Base-by-base conservation (phyloP, 192 early-diverging fungal species). In the Pilobolus umbonatus region DNA sequence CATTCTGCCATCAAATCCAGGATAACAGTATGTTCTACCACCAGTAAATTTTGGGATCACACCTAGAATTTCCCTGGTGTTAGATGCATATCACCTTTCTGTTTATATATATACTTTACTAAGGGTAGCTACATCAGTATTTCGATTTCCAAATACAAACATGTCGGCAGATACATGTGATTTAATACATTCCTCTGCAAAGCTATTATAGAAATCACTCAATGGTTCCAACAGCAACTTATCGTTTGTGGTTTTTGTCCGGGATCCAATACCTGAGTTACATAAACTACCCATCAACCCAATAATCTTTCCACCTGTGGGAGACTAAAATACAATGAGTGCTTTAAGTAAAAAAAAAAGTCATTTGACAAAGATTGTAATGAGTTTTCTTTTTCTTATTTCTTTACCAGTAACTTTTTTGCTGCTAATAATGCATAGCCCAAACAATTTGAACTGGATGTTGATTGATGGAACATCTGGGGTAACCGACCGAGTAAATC, bases 281-380 rank as follows among this genome's bases (percentile, higher is more conserved):
- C 90, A 90, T 53, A 90, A 66, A 15, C 76, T 83, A 4, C 75
- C 65, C 62, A 88, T 85, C 46, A 91, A 69, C 11, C 86, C 71
- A 7, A 91, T 67, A 32, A 93, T 85, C 65, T 92, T 92, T 43
- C 91, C 91, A 35, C 91, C 91, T 32, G 85, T 80, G 1, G 80
- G 62, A 30, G 56, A 22, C 64, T 65, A 50, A 6, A 35, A 39
- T 31, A 57, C 28, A 29, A 17, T n/a, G n/a, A n/a, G n/a, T n/a
- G n/a, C n/a, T n/a, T n/a, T n/a, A n/a, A n/a, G n/a, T n/a, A n/a
- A n/a, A n/a, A n/a, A n/a, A n/a, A n/a, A n/a, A n/a, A n/a, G n/a
- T n/a, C n/a, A n/a, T n/a, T n/a, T n/a, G n/a, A n/a, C n/a, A n/a
- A 24, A 56, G 8, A 0, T 40, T 25, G 15, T 5, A 6, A 5